Conservation (phyloP, 768 basidiomycete species). For the Pleurotus eryngii region DNA sequence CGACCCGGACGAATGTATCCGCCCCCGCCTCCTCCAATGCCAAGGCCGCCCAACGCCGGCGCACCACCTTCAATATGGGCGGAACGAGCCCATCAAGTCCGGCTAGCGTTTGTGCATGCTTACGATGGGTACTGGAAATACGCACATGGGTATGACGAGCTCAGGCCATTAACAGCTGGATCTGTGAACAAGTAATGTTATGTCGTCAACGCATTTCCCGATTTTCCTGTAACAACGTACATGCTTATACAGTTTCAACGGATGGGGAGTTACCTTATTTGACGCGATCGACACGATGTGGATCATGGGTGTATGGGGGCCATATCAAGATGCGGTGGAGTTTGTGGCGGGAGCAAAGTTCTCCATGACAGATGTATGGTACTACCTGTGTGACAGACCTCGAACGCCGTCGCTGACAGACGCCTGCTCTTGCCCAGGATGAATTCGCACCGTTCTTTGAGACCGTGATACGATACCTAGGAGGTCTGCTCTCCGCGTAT, state of each 20-base stretch:
- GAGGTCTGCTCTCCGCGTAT: conserved; percentile 78
- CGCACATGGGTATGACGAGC: conserved; percentile 63
- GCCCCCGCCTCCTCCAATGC: conserved; percentile 3
- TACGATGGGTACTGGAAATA: conserved; percentile 64
- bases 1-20: background rate
- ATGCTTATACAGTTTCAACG: conserved; percentile 52
- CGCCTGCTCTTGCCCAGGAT: background rate
- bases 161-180: conserved; percentile 42
- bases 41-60: background rate
- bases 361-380: conserved; percentile 29
- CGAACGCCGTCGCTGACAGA: conserved; percentile 7
- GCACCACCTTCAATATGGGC: conserved; percentile 41
- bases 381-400: background rate
- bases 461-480: conserved; percentile 81
- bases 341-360: conserved; percentile 47
- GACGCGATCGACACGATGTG: conserved; percentile 84
- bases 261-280: conserved; percentile 70
- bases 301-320: conserved; percentile 68
- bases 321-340: conserved; percentile 59
- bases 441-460: conserved; percentile 60
- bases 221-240: background rate
- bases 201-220: background rate
- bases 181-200: conserved; percentile 46
- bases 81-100: conserved; percentile 52
- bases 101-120: conserved; percentile 61